Evolutionary conservation across 257 asterid species (phyloP).

Genomic region (Echium plantagineum): DNA sequence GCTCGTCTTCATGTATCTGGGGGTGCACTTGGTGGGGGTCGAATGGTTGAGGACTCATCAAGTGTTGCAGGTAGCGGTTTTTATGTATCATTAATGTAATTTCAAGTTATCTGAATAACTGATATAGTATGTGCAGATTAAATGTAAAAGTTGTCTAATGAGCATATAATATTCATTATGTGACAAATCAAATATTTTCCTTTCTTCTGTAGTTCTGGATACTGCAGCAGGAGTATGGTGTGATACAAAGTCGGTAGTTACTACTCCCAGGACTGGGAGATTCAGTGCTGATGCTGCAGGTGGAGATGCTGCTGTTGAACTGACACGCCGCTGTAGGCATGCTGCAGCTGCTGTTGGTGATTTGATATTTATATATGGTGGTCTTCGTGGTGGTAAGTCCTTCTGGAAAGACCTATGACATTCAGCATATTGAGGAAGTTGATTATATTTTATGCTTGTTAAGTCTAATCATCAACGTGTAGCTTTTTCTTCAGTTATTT

Average conservation of each 20-base stretch:
- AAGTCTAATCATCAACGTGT: neutral
- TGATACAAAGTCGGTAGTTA: conserved; percentile 88
- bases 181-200: neutral
- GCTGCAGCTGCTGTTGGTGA: conserved; percentile 99
- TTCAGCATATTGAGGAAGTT: neutral
- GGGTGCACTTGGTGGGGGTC: conserved; percentile 99
- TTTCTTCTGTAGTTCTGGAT: conserved; percentile 60
- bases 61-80: conserved; percentile 75
- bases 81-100: conserved; percentile 7
- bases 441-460: neutral
- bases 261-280: conserved; percentile 92
- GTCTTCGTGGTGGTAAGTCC: conserved; percentile 95
- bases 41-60: conserved; percentile 99
- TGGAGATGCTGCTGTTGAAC: conserved; percentile 96
- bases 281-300: conserved; percentile 99
- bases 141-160: neutral
- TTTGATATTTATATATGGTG: conserved; percentile 88
- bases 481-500: neutral
- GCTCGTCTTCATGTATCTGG: conserved; percentile 99
- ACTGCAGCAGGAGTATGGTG: conserved; percentile 99
- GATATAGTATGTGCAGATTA: neutral
- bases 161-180: neutral
- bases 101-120: neutral
- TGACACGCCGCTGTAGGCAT: conserved; percentile 95
- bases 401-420: neutral